Conservation (phyloP, 2,329 filamentous ascomycete species). For the Acephala macrosclerotiorum region DNA sequence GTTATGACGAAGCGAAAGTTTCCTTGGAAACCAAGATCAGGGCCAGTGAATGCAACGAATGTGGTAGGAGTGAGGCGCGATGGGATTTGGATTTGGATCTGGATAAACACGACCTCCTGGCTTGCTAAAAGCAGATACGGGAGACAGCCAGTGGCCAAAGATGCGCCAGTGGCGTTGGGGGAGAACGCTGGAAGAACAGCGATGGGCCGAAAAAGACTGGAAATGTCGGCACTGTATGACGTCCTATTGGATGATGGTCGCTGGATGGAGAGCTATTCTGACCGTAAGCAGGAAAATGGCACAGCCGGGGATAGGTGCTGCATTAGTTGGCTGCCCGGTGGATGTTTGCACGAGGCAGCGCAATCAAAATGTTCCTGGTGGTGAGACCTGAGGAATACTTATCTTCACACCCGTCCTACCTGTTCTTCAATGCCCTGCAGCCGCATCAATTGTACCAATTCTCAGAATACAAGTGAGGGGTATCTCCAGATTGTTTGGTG, state of each 20-base stretch:
- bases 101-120: slow-evolving; percentile 5
- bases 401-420: background rate
- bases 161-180: background rate
- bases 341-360: background rate
- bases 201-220: background rate
- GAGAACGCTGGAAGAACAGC: background rate
- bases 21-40: slow-evolving; percentile 5
- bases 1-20: slow-evolving; percentile 5
- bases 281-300: slow-evolving; percentile 4
- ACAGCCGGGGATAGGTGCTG: background rate
- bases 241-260: background rate
- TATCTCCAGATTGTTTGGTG: slow-evolving; percentile 1
- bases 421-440: background rate
- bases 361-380: background rate
- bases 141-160: background rate
- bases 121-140: slow-evolving; percentile 5
- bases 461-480: background rate
- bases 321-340: background rate
- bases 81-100: background rate
- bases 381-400: background rate
- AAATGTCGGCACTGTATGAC: background rate
- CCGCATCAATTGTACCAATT: background rate
- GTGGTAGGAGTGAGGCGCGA: slow-evolving; percentile 2
- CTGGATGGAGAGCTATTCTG: background rate
- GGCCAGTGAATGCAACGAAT: background rate